Evolutionary conservation across 2,329 filamentous ascomycete genomes (phyloP).

Genomic region (Alternaria sp.): DNA sequence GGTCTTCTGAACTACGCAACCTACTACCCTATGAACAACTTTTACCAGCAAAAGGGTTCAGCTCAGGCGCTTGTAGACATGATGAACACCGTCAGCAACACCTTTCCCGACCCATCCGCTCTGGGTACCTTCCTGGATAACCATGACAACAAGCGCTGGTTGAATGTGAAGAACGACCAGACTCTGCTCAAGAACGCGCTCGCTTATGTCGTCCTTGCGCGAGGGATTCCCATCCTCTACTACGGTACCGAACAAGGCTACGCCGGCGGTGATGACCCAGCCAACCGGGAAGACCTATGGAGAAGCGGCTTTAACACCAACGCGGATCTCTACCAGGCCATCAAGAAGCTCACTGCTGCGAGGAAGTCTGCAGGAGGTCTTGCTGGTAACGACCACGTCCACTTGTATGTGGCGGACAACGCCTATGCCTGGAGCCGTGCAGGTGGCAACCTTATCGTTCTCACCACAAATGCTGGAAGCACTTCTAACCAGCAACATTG

Average conservation of each 20-base stretch:
- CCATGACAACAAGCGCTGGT: slow-evolving; percentile 53
- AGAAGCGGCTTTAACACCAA: slow-evolving; percentile 48
- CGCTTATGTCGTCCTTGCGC: slow-evolving; percentile 49
- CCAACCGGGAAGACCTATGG: slow-evolving; percentile 55
- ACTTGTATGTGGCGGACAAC: slow-evolving; percentile 54
- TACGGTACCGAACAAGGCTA: slow-evolving; percentile 53
- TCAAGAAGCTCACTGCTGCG: slow-evolving; percentile 38
- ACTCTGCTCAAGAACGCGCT: slow-evolving; percentile 52
- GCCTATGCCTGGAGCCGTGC: slow-evolving; percentile 60
- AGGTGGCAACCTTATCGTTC: slow-evolving; percentile 56
- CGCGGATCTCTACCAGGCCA: slow-evolving; percentile 41
- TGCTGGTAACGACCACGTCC: slow-evolving; percentile 55
- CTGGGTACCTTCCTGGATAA: slow-evolving; percentile 53
- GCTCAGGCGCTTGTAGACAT: slow-evolving; percentile 48
- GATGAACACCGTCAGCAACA: slow-evolving; percentile 44
- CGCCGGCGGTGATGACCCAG: slow-evolving; percentile 49
- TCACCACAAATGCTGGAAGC: slow-evolving; percentile 57
- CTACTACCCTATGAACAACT: slow-evolving; percentile 54
- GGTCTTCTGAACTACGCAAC: slow-evolving; percentile 69
- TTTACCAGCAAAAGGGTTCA: slow-evolving; percentile 46
- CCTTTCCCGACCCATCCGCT: slow-evolving; percentile 47
- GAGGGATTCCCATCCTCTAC: slow-evolving; percentile 54
- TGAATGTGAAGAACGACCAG: slow-evolving; percentile 48
- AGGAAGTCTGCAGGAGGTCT: slow-evolving; percentile 54
- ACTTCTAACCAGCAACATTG: slow-evolving; percentile 54